Percentiles rank a stretch among this genome's conserved stretches.
These are phyloP conservation scores for Clonostachys rhizophaga DNA, from an alignment of 2,329 filamentous ascomycete species.

Conservation along the genomic window DNA sequence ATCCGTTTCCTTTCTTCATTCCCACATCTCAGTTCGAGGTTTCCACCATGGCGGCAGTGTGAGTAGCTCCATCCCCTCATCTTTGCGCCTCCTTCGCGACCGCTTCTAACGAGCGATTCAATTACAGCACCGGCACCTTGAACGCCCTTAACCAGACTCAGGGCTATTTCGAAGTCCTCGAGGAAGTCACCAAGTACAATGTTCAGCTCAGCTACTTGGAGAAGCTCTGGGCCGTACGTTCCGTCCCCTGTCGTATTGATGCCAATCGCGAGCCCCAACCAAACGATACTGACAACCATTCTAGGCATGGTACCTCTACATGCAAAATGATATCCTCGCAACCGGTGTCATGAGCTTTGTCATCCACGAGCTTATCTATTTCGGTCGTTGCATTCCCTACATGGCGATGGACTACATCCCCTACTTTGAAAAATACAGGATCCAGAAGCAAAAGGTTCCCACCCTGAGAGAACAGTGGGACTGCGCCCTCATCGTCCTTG, in stretches of 20 bases:
- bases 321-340: slow-evolving; percentile 95
- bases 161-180: slow-evolving; percentile 53
- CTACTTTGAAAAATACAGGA: slow-evolving; percentile 89
- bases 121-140: slow-evolving; percentile 47
- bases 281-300: background rate
- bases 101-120: background rate
- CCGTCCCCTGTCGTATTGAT: slow-evolving; percentile 4
- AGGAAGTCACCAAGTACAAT: slow-evolving; percentile 68
- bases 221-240: slow-evolving; percentile 77
- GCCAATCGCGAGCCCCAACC: background rate
- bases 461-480: slow-evolving; percentile 92
- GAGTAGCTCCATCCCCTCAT: slow-evolving; percentile 8
- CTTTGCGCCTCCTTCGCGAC: background rate
- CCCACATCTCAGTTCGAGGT: too few species aligned
- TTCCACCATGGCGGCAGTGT: slow-evolving; percentile 23
- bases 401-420: slow-evolving; percentile 87
- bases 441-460: slow-evolving; percentile 85
- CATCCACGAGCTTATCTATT: slow-evolving; percentile 94
- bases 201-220: slow-evolving; percentile 82
- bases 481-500: slow-evolving; percentile 86
- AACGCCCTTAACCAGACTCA: slow-evolving; percentile 41
- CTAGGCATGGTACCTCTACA: slow-evolving; percentile 89
- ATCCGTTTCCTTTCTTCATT: too few species aligned
- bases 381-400: slow-evolving; percentile 85
- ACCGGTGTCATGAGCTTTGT: slow-evolving; percentile 97